These are phyloP conservation scores for Cyclotella kingstonii DNA, from an alignment of 108 stramenopile species.

Conservation along the genomic window DNA sequence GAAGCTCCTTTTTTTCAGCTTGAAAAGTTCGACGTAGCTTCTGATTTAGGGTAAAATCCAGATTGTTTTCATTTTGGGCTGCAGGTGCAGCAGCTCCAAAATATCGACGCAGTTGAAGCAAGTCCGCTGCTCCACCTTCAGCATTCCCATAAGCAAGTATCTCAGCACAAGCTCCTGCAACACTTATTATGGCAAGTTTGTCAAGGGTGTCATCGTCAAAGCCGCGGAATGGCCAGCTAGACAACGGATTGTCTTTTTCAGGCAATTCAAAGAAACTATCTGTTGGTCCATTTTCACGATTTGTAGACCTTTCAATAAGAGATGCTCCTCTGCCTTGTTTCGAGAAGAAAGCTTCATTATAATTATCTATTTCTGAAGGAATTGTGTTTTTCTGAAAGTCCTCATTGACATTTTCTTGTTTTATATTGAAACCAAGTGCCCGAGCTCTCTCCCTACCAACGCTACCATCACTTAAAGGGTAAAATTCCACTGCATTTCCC, in stretches of 20 bases:
- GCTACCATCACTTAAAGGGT: conserved; percentile 67
- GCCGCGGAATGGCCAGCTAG: conserved; percentile 79
- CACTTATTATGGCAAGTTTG: conserved; percentile 70
- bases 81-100: conserved; percentile 44
- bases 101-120: conserved; percentile 58
- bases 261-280: conserved; percentile 54
- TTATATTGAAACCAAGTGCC: conserved; percentile 66
- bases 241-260: conserved; percentile 52
- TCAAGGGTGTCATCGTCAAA: conserved; percentile 77
- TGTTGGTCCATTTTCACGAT: conserved; percentile 56
- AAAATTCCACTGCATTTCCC: conserved; percentile 88
- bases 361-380: neutral
- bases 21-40: conserved; percentile 18
- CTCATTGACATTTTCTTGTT: conserved; percentile 7
- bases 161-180: conserved; percentile 83
- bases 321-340: conserved; percentile 59
- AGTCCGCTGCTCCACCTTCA: conserved; percentile 75
- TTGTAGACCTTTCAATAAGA: conserved; percentile 59
- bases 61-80: neutral
- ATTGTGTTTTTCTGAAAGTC: neutral
- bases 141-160: conserved; percentile 75
- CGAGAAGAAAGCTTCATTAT: conserved; percentile 64
- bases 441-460: conserved; percentile 56
- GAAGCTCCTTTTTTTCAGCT: conserved; percentile 39
- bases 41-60: neutral